These are phyloP conservation scores for Medicago lupulina DNA, from an alignment of 306 rosid genomes.

Conservation along the genomic window DNA sequence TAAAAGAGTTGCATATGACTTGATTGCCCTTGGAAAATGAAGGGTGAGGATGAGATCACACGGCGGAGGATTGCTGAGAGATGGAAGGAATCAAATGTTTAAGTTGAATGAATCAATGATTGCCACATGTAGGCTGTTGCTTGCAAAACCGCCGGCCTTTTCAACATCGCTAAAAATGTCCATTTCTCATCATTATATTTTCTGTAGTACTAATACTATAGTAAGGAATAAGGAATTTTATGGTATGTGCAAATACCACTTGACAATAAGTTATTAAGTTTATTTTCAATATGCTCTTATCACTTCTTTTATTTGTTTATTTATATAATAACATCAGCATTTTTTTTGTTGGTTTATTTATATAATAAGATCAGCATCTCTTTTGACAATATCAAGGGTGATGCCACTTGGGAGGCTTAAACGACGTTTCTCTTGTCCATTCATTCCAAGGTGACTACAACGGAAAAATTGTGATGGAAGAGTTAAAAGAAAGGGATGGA, in stretches of 20 bases:
- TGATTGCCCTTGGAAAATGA: no score
- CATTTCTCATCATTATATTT: constrained; percentile 9
- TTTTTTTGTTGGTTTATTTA: neutral
- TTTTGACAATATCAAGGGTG: constrained; percentile 40
- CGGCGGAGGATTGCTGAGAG: neutral
- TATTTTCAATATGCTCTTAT: constrained; percentile 1
- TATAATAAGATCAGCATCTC: neutral
- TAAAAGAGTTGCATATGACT: no score
- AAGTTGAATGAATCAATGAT: constrained; percentile 7
- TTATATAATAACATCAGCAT: neutral
- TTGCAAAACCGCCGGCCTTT: constrained; percentile 45
- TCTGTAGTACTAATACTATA: neutral
- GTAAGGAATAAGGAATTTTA: neutral
- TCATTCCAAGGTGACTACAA: neutral
- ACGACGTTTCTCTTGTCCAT: constrained; percentile 34
- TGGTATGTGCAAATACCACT: constrained; percentile 5
- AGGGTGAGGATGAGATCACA: constrained; percentile 3
- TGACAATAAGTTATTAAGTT: neutral
- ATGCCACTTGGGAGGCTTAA: constrained; percentile 26
- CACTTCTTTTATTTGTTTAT: neutral
- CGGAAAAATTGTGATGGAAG: neutral
- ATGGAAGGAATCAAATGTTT: constrained; percentile 4
- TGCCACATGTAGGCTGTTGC: constrained; percentile 45
- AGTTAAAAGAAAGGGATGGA: constrained; percentile 2
- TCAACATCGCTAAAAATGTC: constrained; percentile 9